Evolutionary conservation across 129 eudicot genomes (phyloP).

Genomic region (Calendula officinalis): DNA sequence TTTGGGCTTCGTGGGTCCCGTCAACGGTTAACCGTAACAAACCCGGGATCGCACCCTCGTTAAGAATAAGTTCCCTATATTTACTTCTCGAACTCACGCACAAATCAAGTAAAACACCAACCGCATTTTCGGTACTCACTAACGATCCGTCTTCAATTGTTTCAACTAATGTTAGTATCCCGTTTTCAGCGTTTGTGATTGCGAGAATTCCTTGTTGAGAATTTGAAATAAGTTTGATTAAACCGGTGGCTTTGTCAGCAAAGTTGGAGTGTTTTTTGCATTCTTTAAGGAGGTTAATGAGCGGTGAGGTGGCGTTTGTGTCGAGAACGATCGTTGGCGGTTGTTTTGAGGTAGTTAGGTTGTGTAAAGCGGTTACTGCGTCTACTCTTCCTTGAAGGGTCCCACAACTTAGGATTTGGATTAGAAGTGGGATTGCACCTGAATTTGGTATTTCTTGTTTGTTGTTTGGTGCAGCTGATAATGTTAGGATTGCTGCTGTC

Average conservation of each 20-base stretch:
- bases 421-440: conserved; percentile 54
- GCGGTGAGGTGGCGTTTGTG: conserved; percentile 51
- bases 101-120: conserved; percentile 56
- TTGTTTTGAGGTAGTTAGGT: conserved; percentile 49
- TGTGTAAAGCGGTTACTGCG: conserved; percentile 69
- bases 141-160: conserved; percentile 79
- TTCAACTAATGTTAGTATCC: conserved; percentile 70
- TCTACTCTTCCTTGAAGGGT: conserved; percentile 70
- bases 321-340: conserved; percentile 41
- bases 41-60: conserved; percentile 91
- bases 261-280: conserved; percentile 74
- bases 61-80: conserved; percentile 68
- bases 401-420: conserved; percentile 61
- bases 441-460: conserved; percentile 58
- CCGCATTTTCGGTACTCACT: conserved; percentile 65
- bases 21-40: conserved; percentile 59
- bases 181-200: conserved; percentile 46
- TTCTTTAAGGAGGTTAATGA: conserved; percentile 63
- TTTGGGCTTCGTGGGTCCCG: conserved; percentile 63
- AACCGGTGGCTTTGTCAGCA: conserved; percentile 64
- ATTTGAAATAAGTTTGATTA: conserved; percentile 46
- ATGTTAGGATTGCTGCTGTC: conserved; percentile 68
- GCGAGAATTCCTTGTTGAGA: conserved; percentile 57
- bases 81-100: conserved; percentile 60
- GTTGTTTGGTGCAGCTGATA: conserved; percentile 65